A percentile compares a stretch with the other conserved stretches of the same genome.
phyloP scores from a whole-genome alignment of 108 stramenopile species.

The Mediolabrus comicus region DNA sequence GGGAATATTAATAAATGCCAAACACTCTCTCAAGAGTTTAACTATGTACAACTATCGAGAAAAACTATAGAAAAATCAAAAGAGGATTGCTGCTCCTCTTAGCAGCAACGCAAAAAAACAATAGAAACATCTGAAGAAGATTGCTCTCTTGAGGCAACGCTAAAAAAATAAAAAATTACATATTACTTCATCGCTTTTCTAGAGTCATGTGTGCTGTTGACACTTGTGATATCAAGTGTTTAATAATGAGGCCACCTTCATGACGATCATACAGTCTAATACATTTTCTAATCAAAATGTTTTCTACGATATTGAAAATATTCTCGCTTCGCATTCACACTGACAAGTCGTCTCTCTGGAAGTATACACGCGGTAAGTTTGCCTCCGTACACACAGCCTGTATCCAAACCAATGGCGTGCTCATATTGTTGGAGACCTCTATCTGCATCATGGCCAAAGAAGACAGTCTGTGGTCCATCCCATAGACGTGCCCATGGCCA shows the following conservation, averaged over 20 bases:
- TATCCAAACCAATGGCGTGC: conserved; percentile 87
- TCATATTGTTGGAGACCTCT: conserved; percentile 70
- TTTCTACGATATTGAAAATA: conserved; percentile 82
- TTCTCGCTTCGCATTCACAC: conserved; percentile 47
- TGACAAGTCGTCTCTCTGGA: conserved; percentile 65
- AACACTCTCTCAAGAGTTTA: background rate
- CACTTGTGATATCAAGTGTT: background rate
- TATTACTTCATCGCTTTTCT: background rate
- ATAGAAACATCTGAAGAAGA: background rate
- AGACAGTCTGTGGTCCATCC: conserved; percentile 64
- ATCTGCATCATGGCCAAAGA: conserved; percentile 93
- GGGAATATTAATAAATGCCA: background rate
- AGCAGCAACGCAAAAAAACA: background rate
- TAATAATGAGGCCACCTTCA: conserved; percentile 1
- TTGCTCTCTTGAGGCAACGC: conserved; percentile 1
- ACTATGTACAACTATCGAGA: background rate
- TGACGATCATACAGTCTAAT: background rate
- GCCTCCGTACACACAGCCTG: conserved; percentile 88
- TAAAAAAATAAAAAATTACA: background rate
- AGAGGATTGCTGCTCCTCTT: conserved; percentile 2
- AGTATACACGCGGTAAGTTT: conserved; percentile 74
- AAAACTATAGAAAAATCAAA: background rate
- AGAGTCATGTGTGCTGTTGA: too few species aligned
- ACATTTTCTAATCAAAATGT: conserved; percentile 67
- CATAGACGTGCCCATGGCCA: conserved; percentile 59